A percentile compares a stretch with the other conserved stretches of the same genome.
Conservation (phyloP, 768 basidiomycete genomes). For the Mrakia frigida region DNA sequence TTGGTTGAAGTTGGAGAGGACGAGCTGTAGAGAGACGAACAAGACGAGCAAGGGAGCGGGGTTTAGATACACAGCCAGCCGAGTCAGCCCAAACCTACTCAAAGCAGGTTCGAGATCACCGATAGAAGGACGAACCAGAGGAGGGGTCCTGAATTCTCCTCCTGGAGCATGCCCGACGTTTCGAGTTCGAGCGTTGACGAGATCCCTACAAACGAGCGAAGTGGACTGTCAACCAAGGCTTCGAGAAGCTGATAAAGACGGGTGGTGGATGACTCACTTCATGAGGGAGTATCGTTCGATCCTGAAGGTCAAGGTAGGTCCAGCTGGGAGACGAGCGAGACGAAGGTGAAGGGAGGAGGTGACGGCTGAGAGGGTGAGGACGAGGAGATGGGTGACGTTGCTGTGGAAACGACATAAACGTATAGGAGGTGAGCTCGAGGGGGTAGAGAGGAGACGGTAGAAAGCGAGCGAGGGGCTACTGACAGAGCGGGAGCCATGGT, state of each 20-base stretch:
- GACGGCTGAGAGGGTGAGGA: constrained; percentile 79
- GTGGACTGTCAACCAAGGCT: too few relatives aligned
- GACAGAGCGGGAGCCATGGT: constrained; percentile 77
- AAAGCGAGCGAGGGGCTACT: background rate
- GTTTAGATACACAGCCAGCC: too few relatives aligned
- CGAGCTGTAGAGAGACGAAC: constrained; percentile 56
- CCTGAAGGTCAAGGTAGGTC: constrained; percentile 89
- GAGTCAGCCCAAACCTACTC: background rate
- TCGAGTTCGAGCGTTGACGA: constrained; percentile 41
- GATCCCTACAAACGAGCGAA: constrained; percentile 36
- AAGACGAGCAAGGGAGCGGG: background rate
- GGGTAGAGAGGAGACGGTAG: too few relatives aligned
- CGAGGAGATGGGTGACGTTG: constrained; percentile 84
- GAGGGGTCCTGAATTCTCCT: constrained; percentile 70
- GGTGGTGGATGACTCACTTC: constrained; percentile 49
- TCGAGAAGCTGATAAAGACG: background rate
- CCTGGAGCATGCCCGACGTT: constrained; percentile 44
- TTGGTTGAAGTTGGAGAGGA: constrained; percentile 64
- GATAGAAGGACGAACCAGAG: constrained; percentile 58
- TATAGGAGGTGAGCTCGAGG: background rate
- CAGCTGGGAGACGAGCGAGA: constrained; percentile 77
- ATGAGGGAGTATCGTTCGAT: constrained; percentile 87
- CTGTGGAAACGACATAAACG: background rate
- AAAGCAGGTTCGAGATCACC: constrained; percentile 8
- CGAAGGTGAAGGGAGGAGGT: constrained; percentile 71